Evolutionary conservation across 1,284 basidiomycete species (phyloP).

Genomic region (Ceratobasidium sp.): DNA sequence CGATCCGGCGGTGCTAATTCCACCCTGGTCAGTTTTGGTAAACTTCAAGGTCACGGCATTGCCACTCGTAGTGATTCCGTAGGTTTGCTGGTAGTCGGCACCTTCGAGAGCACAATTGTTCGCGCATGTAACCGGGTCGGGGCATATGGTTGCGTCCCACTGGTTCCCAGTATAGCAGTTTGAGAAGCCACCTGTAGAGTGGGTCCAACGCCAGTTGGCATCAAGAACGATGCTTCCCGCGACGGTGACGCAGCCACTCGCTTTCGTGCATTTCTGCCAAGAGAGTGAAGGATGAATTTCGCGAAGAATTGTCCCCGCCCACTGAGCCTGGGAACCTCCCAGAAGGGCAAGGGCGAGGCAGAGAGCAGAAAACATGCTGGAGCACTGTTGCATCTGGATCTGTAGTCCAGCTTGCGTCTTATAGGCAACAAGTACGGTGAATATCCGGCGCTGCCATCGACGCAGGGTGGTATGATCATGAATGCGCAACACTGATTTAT

Average conservation of each 20-base stretch:
- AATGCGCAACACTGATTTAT: too few relatives aligned
- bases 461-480: too few relatives aligned
- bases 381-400: too few relatives aligned
- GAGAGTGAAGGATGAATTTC: constrained; percentile 39
- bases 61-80: constrained; percentile 56
- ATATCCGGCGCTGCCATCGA: too few relatives aligned
- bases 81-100: constrained; percentile 59
- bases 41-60: constrained; percentile 59
- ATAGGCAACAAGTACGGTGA: too few relatives aligned
- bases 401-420: too few relatives aligned
- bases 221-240: constrained; percentile 38
- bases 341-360: too few relatives aligned
- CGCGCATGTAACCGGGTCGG: constrained; percentile 56
- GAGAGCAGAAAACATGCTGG: too few relatives aligned
- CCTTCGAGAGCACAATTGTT: constrained; percentile 64
- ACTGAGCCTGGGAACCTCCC: too few relatives aligned
- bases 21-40: constrained; percentile 53
- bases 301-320: too few relatives aligned
- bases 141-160: constrained; percentile 51
- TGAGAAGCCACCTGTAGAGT: constrained; percentile 45
- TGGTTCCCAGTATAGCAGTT: constrained; percentile 62
- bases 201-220: constrained; percentile 41
- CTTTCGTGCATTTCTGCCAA: constrained; percentile 40
- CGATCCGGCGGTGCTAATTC: constrained; percentile 57
- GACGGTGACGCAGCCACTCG: constrained; percentile 35